Evolutionary conservation across 345 rosid genomes (phyloP).

Genomic region (Durio zibethinus): DNA sequence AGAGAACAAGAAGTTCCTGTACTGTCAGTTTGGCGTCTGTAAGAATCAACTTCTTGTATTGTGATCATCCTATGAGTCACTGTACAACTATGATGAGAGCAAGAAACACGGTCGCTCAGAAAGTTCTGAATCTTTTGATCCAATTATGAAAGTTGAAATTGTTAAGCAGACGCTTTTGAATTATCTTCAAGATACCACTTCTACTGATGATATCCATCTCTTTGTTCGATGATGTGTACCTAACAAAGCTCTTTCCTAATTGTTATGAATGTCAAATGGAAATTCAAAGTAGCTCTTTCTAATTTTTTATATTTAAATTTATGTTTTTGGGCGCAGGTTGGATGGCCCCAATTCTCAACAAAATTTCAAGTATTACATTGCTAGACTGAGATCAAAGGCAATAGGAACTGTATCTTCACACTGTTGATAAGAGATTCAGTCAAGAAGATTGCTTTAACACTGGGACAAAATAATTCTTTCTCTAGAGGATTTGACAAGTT

Average conservation of each 20-base stretch:
- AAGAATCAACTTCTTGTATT: conserved; percentile 81
- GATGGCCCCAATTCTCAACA: conserved; percentile 77
- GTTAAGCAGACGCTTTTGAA: conserved; percentile 86
- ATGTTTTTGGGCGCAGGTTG: conserved; percentile 54
- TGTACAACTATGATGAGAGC: conserved; percentile 43
- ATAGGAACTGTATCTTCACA: conserved; percentile 58
- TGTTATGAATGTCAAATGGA: conserved; percentile 1
- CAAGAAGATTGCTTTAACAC: conserved; percentile 77
- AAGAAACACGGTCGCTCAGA: conserved; percentile 21
- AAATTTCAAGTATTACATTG: conserved; percentile 60
- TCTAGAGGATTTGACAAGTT: conserved; percentile 97
- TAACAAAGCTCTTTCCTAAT: conserved; percentile 12
- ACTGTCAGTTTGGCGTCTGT: conserved; percentile 79
- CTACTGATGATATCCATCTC: conserved; percentile 72
- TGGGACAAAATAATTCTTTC: conserved; percentile 92
- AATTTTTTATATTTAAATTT: conserved; percentile 9
- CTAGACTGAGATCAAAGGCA: conserved; percentile 78
- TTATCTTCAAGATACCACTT: conserved; percentile 81
- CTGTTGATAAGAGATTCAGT: conserved; percentile 62
- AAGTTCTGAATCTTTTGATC: conserved; percentile 39
- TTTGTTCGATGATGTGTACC: conserved; percentile 81
- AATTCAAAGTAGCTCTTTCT: not conserved
- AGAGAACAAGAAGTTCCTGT: conserved; percentile 73
- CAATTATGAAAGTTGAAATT: conserved; percentile 60
- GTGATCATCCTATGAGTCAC: conserved; percentile 68